Percentiles rank a stretch among this genome's conserved stretches.
These are phyloP conservation scores for Bruguiera gymnorhiza DNA, from an alignment of 345 rosid genomes.

Conservation along the genomic window DNA sequence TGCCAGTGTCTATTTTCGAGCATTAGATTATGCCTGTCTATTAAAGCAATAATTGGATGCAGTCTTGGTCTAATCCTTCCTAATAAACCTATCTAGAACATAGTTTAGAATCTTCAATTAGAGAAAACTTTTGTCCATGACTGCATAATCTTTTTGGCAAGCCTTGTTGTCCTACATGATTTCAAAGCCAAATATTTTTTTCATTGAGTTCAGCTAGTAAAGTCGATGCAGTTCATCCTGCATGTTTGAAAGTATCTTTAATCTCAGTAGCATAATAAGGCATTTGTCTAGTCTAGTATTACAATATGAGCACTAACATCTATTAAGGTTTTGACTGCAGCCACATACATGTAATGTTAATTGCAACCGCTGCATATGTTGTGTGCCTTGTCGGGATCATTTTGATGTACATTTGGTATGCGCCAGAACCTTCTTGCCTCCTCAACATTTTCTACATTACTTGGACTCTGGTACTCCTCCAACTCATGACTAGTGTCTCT, in stretches of 20 bases:
- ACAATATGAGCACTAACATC: neutral
- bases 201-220: neutral
- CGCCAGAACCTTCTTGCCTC: constrained; percentile 77
- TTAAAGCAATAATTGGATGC: no score
- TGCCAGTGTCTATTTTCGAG: no score
- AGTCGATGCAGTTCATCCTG: neutral
- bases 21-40: no score
- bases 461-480: constrained; percentile 88
- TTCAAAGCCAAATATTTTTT: neutral
- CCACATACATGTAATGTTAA: constrained; percentile 66
- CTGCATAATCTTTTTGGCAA: neutral
- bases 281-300: neutral
- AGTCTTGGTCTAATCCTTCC: no score
- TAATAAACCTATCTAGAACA: no score
- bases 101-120: no score
- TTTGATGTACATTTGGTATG: constrained; percentile 94
- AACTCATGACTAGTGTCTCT: constrained; percentile 89
- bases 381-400: constrained; percentile 74
- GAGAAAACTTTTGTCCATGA: no score
- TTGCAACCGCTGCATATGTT: constrained; percentile 66
- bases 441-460: constrained; percentile 92
- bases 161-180: neutral
- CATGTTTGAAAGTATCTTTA: neutral
- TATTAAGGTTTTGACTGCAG: constrained; percentile 40
- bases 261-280: neutral